Base-by-base conservation (phyloP, 129 eudicot genomes). In the Chrysanthemum seticuspe region DNA sequence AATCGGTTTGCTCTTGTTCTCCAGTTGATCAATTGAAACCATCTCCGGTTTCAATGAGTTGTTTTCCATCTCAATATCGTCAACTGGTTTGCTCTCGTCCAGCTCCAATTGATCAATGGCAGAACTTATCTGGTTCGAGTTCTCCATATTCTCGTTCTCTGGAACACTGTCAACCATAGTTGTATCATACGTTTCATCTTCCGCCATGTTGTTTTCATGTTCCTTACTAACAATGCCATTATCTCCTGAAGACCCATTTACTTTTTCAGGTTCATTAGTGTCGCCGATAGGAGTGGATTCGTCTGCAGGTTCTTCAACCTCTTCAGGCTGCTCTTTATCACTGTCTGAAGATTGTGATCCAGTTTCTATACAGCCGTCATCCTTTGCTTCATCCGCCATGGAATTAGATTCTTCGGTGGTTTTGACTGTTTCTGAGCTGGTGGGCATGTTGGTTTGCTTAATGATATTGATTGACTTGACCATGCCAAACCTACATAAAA, bases 401-500 rank as follows among this genome's bases (percentile, higher is more conserved):
- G 82, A 60, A 67, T n/a, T 62, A 23, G 29, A 61, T 57, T 45
- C 74, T 66, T 76, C 70, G 45, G 16, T 7, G 8, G 34, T 74
- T 62, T 76, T 80, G 18, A 36, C 23, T 29, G 79, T 77, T 45
- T 90, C 82, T n/a, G 69, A 40, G 67, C 51, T 64, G 11, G 67
- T 58, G 36, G 82, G 19, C 58, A 25, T 31, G 25, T 62, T 68
- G 54, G 67, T 56, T 45, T 45, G 73, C 88, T 91, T 91, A 13
- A 79, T 80, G 68, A 90, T 69, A 76, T 95, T 88, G 52, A 91
- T 64, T 25, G 99, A 86, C 77, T 83, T 83, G 63, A 95, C 87
- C 70, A 91, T 73, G 58, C 99, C 99, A 80, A 95, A 95, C 87
- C 99, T 95, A 81, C 78, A 83, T 40, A n/a, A 63, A 3, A 54